These are phyloP conservation scores for Chalciporus pseudorubinellus DNA, from an alignment of 768 basidiomycete species.

Conservation along the genomic window DNA sequence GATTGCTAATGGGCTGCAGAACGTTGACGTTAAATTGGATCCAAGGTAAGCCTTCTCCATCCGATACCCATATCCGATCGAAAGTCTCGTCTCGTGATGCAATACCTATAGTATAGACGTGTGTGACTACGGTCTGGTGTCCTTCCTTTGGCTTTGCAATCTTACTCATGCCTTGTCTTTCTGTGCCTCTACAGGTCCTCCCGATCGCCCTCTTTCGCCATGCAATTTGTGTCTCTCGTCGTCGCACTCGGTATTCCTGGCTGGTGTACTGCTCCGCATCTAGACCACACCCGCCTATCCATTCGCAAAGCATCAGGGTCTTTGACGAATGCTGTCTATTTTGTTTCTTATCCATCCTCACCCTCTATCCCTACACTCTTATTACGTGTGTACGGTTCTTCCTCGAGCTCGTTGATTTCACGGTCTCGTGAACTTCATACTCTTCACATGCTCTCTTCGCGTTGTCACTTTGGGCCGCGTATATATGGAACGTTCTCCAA, in stretches of 20 bases:
- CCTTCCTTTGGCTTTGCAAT: constrained; percentile 15
- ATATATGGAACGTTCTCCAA: constrained; percentile 96
- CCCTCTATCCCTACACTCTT: constrained; percentile 63
- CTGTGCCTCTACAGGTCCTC: constrained; percentile 50
- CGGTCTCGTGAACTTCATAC: constrained; percentile 83
- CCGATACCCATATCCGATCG: constrained; percentile 13
- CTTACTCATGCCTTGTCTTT: constrained; percentile 18
- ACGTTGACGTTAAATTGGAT: constrained; percentile 54
- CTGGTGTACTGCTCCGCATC: constrained; percentile 50
- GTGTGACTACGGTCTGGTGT: constrained; percentile 38
- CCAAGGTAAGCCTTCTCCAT: constrained; percentile 59
- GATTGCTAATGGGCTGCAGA: constrained; percentile 57
- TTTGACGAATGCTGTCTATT: constrained; percentile 95
- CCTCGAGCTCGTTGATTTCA: constrained; percentile 83
- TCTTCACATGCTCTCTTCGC: constrained; percentile 85
- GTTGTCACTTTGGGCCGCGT: constrained; percentile 84
- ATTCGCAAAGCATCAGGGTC: constrained; percentile 87
- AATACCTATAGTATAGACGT: constrained; percentile 30
- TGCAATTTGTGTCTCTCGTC: constrained; percentile 54
- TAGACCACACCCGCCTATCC: constrained; percentile 49
- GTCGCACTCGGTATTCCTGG: constrained; percentile 52
- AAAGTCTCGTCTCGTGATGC: constrained; percentile 31
- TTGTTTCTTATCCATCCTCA: constrained; percentile 71
- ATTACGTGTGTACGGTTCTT: constrained; percentile 89
- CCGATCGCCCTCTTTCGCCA: constrained; percentile 55